Conservation (phyloP, 208 protist species). For the Angomonas deanei region DNA sequence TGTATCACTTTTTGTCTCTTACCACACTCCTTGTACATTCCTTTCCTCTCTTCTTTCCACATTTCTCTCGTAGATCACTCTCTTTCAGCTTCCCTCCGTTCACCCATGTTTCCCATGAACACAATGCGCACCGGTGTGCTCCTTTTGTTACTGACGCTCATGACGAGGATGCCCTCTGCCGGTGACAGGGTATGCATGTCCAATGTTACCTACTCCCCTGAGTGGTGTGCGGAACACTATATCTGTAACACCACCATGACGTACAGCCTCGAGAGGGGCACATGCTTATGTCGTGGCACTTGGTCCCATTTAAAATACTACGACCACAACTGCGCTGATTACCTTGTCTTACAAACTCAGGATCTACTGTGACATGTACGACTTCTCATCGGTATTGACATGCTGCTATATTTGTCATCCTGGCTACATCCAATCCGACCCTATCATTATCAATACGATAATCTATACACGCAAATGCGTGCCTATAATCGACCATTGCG, state of each 20-base stretch:
- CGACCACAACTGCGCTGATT: not conserved
- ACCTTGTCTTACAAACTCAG: not conserved
- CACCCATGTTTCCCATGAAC: too few relatives aligned
- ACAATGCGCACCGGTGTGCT: too few relatives aligned
- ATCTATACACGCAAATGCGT: not conserved
- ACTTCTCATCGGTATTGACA: too few relatives aligned
- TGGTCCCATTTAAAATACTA: not conserved
- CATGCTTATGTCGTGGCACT: not conserved
- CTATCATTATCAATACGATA: too few relatives aligned
- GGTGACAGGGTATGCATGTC: not conserved
- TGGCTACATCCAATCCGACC: too few relatives aligned
- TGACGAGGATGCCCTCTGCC: too few relatives aligned
- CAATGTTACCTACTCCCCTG: not conserved
- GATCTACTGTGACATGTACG: too few relatives aligned
- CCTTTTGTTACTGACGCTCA: too few relatives aligned
- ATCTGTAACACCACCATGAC: not conserved
- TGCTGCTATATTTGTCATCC: too few relatives aligned
- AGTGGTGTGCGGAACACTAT: not conserved
- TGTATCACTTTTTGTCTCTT: conserved; percentile 15
- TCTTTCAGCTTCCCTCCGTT: too few relatives aligned
- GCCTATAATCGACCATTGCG: not conserved
- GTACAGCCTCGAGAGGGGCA: not conserved
- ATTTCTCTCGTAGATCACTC: not conserved
- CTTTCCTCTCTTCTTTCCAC: not conserved
- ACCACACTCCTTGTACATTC: not conserved